phyloP scores from a whole-genome alignment of 139 green algal species.

The Tetradesmus lagerheimii region DNA sequence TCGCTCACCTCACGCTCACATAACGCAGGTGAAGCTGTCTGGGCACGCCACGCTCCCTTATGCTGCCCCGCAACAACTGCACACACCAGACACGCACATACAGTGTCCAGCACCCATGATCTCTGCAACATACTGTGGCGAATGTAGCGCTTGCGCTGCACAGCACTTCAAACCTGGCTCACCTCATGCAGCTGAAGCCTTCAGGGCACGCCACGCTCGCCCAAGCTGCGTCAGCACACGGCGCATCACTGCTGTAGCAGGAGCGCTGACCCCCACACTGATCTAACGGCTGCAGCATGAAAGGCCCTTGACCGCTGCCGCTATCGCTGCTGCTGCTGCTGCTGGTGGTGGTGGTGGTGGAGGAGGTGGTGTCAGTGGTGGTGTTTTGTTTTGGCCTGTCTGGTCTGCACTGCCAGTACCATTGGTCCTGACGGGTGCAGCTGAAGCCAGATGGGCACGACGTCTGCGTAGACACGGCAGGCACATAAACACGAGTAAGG shows the following conservation, averaged over 20 bases:
- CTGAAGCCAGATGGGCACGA: not conserved
- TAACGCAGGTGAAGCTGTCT: too few species aligned
- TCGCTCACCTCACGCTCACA: too few species aligned
- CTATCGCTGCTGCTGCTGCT: not conserved
- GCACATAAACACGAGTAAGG: not conserved
- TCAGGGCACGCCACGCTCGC: not conserved
- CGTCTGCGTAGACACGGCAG: not conserved
- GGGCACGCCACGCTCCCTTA: too few species aligned
- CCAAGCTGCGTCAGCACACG: conserved; percentile 19
- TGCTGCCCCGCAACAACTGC: too few species aligned
- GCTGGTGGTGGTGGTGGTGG: not conserved
- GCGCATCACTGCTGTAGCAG: not conserved
- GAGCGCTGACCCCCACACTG: not conserved
- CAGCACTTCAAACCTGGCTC: not conserved
- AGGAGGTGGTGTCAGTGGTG: not conserved
- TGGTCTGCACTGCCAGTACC: conserved; percentile 22
- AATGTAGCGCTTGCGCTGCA: too few species aligned
- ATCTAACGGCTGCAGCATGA: not conserved
- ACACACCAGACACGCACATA: too few species aligned
- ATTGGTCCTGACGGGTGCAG: not conserved
- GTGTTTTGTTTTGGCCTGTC: not conserved
- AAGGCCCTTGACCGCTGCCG: not conserved
- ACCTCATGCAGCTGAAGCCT: not conserved
- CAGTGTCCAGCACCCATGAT: too few species aligned
- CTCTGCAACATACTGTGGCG: too few species aligned